Evolutionary conservation across 331 rosid genomes (phyloP), one percentile per base, ranked within the genome.

Genomic region (Rhamnella rubrinervis): DNA sequence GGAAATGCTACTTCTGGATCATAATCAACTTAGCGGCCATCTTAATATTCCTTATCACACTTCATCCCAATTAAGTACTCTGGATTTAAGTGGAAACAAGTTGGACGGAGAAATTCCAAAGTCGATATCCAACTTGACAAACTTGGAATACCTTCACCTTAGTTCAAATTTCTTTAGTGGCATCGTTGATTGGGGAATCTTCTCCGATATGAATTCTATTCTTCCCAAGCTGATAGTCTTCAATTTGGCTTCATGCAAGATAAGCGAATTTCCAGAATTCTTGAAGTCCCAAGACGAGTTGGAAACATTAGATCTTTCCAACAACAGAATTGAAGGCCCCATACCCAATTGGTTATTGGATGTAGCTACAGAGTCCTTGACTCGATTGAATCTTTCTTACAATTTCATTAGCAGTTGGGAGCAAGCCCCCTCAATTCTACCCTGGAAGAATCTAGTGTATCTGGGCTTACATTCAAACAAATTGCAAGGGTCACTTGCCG

Each of bases 331-430:
- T 21, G 61, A 57, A 4, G 84, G 75, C 3, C 12, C 26, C 4
- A 35, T 80, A n/a, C 74, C 79, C 14, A 41, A 59, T 6, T 74
- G 80, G 84, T 46, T 79, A 9, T 25, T 5, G 8, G 16, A 40
- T 5, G 17, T 17, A 4, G 61, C 57, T 35, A 49, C 3, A 14
- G 40, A 17, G 3, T 26, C 47, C 2, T 7, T 59, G 20, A 4
- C 0, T 14, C 8, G 0, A 4, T 40, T 76, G 26, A 12, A 51
- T 47, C 79, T 83, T 25, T 73, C 82, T 9, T 51, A 35, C 16
- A 83, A 79, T 49, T 11, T 10, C 25, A 39, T 83, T 23, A 73
- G 67, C 9, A 23, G 77, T 14, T 20, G 49, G 71, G 9, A 38
- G 21, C 35, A 40, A 63, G 37, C 31, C n/a, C 28, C 18, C 0